A percentile compares a stretch with the other conserved stretches of the same genome.
Evolutionary conservation across 768 basidiomycete genomes (phyloP).

Genomic region (Boletellus emodensis): DNA sequence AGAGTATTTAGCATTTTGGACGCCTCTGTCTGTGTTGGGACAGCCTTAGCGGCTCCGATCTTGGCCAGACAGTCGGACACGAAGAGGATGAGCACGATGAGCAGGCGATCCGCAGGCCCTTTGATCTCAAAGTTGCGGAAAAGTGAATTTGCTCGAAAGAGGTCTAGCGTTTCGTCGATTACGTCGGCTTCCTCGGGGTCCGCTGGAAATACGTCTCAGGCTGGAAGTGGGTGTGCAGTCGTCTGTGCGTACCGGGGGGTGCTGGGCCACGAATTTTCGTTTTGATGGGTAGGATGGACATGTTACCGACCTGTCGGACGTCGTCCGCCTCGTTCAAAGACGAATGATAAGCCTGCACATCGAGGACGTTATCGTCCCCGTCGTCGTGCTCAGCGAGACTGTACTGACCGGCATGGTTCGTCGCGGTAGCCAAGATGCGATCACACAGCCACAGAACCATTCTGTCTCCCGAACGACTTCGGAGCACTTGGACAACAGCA

Average conservation of each 20-base stretch:
- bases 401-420: constrained; percentile 51
- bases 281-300: constrained; percentile 85
- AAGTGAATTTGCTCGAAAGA: constrained; percentile 97
- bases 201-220: constrained; percentile 42
- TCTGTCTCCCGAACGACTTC: background rate
- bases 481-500: background rate
- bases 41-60: constrained; percentile 67
- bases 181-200: constrained; percentile 81
- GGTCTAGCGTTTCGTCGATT: constrained; percentile 91
- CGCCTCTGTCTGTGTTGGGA: constrained; percentile 79
- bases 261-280: constrained; percentile 93
- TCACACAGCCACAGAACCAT: constrained; percentile 17
- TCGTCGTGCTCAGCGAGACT: background rate
- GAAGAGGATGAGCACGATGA: constrained; percentile 97
- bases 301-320: constrained; percentile 82
- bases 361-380: background rate
- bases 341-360: constrained; percentile 88
- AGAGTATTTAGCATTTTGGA: constrained; percentile 85
- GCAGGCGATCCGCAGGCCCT: constrained; percentile 89
- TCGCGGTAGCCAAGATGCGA: constrained; percentile 25
- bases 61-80: constrained; percentile 96
- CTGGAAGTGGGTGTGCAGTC: constrained; percentile 7
- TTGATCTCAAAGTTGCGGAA: constrained; percentile 99
- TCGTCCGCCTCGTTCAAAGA: constrained; percentile 84
- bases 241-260: constrained; percentile 53